phyloP scores from a whole-genome alignment of 2,329 filamentous ascomycete species.

The Penicillium brevicompactum region DNA sequence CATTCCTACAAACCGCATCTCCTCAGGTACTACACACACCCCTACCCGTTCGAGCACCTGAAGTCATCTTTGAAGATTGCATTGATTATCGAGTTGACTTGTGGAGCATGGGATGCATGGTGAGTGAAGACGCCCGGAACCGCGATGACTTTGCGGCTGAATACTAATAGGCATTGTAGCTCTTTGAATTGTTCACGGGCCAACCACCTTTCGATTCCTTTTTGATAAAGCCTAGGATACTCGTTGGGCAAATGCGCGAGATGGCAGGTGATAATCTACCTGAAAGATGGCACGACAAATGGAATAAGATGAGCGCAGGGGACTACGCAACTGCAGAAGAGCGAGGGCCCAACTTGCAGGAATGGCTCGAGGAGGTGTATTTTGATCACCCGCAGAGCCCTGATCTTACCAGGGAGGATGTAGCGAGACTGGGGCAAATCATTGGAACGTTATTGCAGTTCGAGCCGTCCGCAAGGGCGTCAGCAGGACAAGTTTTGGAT shows the following conservation, averaged over 20 bases:
- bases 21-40: conserved; percentile 38
- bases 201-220: conserved; percentile 43
- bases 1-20: conserved; percentile 28
- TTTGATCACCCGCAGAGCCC: conserved; percentile 20
- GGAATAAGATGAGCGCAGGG: conserved; percentile 28
- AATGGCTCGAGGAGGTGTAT: conserved; percentile 21
- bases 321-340: conserved; percentile 1
- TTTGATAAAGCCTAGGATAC: conserved; percentile 34
- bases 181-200: conserved; percentile 44
- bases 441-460: neutral
- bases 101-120: conserved; percentile 43
- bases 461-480: neutral
- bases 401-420: conserved; percentile 28
- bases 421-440: neutral
- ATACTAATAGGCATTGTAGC: conserved; percentile 24
- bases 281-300: conserved; percentile 35
- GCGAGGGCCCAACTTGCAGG: conserved; percentile 32
- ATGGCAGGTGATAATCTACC: conserved; percentile 37
- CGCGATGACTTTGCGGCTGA: conserved; percentile 15
- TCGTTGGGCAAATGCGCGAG: conserved; percentile 42
- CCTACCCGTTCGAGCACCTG: conserved; percentile 38
- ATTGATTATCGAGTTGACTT: conserved; percentile 41
- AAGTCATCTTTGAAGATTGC: conserved; percentile 40
- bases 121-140: conserved; percentile 22
- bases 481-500: neutral